phyloP scores from a whole-genome alignment of 1,139 yeast genomes.

The Protomyces pachydermus region DNA sequence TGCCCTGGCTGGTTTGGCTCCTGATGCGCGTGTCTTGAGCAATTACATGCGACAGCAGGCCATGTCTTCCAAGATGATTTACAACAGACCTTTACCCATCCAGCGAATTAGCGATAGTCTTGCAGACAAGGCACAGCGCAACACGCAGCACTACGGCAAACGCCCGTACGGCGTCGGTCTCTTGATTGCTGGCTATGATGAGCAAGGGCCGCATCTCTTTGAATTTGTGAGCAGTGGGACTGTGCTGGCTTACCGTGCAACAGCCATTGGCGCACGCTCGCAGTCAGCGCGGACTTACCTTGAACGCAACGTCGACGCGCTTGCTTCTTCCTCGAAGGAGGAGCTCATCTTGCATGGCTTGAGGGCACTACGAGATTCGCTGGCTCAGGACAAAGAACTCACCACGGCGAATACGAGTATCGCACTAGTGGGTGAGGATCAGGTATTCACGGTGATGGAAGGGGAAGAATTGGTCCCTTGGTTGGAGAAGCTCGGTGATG shows the following conservation, averaged over 20 bases:
- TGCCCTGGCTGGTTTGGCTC: slow-evolving; percentile 95
- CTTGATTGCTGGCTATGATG: slow-evolving; percentile 86
- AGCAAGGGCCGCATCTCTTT: slow-evolving; percentile 85
- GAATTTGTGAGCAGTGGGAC: slow-evolving; percentile 97
- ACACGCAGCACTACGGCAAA: slow-evolving; percentile 92
- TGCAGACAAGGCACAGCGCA: slow-evolving; percentile 95
- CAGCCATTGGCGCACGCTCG: slow-evolving; percentile 97
- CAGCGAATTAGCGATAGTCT: slow-evolving; percentile 77
- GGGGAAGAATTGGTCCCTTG: slow-evolving; percentile 77
- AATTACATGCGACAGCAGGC: slow-evolving; percentile 89
- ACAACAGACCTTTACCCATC: slow-evolving; percentile 80
- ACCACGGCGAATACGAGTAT: slow-evolving; percentile 79
- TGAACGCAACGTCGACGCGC: slow-evolving; percentile 73
- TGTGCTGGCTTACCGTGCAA: slow-evolving; percentile 82
- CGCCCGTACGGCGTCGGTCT: slow-evolving; percentile 98
- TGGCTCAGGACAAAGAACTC: slow-evolving; percentile 89
- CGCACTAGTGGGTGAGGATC: slow-evolving; percentile 81
- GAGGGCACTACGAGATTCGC: slow-evolving; percentile 86
- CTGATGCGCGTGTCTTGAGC: slow-evolving; percentile 86
- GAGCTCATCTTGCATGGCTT: slow-evolving; percentile 81
- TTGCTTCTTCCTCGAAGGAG: slow-evolving; percentile 54
- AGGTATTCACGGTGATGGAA: slow-evolving; percentile 69
- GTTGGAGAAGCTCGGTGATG: slow-evolving; percentile 47
- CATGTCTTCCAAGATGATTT: slow-evolving; percentile 78
- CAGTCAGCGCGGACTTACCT: slow-evolving; percentile 96